phyloP scores from a whole-genome alignment of 202 grass and related monocot species.

The Tripidium arundinaceum region DNA sequence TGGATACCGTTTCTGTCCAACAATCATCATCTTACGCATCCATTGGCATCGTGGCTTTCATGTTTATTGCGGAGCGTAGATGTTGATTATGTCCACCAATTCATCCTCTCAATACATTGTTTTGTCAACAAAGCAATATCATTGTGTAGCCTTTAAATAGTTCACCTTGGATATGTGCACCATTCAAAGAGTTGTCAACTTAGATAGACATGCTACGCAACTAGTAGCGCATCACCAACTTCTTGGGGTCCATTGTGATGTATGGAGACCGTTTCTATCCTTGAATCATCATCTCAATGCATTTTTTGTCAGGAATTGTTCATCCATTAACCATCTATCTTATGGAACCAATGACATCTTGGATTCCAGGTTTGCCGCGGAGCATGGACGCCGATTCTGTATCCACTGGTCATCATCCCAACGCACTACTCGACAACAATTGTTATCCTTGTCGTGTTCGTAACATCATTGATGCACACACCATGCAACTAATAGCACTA shows the following conservation, averaged over 20 bases:
- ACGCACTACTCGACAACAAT: background rate
- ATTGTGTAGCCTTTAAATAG: background rate
- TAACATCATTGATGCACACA: background rate
- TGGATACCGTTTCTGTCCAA: background rate
- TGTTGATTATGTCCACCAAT: too few relatives aligned
- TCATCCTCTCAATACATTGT: background rate
- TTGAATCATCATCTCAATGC: background rate
- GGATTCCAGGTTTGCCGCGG: background rate
- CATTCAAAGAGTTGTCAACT: background rate
- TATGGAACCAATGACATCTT: background rate
- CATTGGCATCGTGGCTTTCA: background rate
- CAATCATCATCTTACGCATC: background rate
- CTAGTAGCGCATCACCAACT: background rate
- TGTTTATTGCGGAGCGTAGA: background rate
- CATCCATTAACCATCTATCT: background rate
- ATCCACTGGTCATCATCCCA: background rate
- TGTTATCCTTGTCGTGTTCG: background rate
- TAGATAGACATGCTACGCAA: background rate
- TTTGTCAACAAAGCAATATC: background rate
- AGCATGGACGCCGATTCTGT: background rate
- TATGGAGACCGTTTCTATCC: background rate
- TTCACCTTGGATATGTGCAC: background rate
- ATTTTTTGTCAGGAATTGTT: background rate
- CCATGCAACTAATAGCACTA: background rate
- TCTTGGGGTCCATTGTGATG: too few relatives aligned